Conservation (phyloP, 495 filamentous ascomycete genomes). For the Xylaria palmicola region DNA sequence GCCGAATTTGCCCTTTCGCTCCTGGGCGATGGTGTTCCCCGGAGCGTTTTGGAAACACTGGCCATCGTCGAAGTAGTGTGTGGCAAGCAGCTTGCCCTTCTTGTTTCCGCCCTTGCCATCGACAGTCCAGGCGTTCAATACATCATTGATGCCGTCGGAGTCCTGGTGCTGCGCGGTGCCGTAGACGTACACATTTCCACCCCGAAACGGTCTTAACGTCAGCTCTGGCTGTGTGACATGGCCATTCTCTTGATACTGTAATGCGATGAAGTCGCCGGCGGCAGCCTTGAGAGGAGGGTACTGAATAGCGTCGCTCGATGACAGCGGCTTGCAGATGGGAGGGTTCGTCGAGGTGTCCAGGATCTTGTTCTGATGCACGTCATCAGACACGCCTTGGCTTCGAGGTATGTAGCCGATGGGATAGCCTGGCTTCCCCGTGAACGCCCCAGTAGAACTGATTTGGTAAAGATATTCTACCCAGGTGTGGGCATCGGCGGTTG, state of each 20-base stretch:
- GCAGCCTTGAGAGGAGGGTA: constrained; percentile 64
- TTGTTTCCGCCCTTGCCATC: constrained; percentile 76
- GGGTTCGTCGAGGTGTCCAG: constrained; percentile 39
- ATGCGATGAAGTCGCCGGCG: constrained; percentile 66
- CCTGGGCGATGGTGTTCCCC: constrained; percentile 46
- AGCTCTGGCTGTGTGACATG: constrained; percentile 70
- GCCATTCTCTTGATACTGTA: constrained; percentile 83
- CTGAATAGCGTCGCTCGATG: constrained; percentile 51
- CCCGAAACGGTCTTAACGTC: constrained; percentile 62
- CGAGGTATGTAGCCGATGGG: constrained; percentile 60
- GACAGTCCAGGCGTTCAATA: constrained; percentile 70
- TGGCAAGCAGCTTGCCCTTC: constrained; percentile 69
- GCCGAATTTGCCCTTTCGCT: constrained; percentile 50
- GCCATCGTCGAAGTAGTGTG: constrained; percentile 77
- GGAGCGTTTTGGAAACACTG: constrained; percentile 74
- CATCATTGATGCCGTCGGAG: constrained; percentile 61
- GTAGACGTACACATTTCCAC: constrained; percentile 78
- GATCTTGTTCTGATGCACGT: constrained; percentile 36
- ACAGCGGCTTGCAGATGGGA: constrained; percentile 45
- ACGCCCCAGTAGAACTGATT: constrained; percentile 72
- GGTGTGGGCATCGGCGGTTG: constrained; percentile 57
- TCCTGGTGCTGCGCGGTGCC: constrained; percentile 61
- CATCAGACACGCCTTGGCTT: constrained; percentile 49
- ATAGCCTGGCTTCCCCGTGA: constrained; percentile 67
- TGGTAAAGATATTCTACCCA: constrained; percentile 76